Evolutionary conservation across 2,329 filamentous ascomycete genomes (phyloP).

Genomic region (Colletotrichum cuscutae): DNA sequence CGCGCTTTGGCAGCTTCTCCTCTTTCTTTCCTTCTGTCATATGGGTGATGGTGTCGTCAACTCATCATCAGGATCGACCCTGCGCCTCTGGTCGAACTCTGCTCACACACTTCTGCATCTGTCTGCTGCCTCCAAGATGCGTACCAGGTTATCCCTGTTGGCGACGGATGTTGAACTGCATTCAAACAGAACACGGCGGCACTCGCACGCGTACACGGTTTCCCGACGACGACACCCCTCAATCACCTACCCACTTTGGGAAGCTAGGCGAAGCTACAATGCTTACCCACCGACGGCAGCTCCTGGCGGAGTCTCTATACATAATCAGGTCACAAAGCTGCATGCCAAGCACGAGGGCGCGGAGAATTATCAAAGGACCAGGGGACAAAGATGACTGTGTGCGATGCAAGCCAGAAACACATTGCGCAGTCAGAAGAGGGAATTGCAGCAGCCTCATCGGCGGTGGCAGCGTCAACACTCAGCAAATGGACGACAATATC

Average conservation of each 20-base stretch:
- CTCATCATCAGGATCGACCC: slow-evolving; percentile 3
- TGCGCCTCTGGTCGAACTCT: slow-evolving; percentile 1
- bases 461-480: background rate
- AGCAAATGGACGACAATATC: background rate
- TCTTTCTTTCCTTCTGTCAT: background rate
- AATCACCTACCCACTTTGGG: background rate
- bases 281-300: background rate
- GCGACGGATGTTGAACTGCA: background rate
- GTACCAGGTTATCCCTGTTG: slow-evolving; percentile 10
- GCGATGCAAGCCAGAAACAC: background rate
- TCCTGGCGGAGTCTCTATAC: background rate
- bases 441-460: background rate
- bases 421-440: background rate
- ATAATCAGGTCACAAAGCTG: slow-evolving; percentile 7
- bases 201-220: background rate
- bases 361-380: slow-evolving; percentile 2
- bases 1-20: background rate
- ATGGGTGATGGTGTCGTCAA: background rate
- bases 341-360: slow-evolving; percentile 5
- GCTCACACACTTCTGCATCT: slow-evolving; percentile 1
- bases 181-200: background rate
- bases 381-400: background rate
- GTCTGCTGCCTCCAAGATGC: background rate
- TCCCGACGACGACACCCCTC: slow-evolving; percentile 12
- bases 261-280: slow-evolving; percentile 1